Conservation (phyloP, 768 basidiomycete species). For the Pulveroboletus sp. region DNA sequence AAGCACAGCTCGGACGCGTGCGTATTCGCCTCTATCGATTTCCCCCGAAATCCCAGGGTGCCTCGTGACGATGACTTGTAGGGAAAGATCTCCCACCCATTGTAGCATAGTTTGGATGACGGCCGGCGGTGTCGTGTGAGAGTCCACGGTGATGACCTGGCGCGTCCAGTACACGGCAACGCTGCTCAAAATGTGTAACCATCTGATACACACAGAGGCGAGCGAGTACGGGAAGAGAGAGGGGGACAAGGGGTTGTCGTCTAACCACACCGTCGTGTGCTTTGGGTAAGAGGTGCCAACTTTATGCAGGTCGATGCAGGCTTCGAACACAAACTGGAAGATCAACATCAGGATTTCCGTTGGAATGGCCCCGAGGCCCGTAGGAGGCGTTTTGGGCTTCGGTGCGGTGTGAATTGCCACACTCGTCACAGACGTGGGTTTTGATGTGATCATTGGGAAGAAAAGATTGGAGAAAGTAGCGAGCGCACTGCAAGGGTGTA, state of each 20-base stretch:
- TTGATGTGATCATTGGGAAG: background rate
- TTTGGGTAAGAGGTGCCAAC: too few species aligned
- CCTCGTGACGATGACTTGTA: conserved; percentile 4
- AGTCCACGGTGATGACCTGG: conserved; percentile 14
- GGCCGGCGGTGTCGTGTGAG: background rate
- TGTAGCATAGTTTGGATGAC: background rate
- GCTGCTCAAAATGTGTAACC: conserved; percentile 11
- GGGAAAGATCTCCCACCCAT: background rate
- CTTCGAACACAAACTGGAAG: conserved; percentile 3
- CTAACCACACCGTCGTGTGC: conserved; percentile 1
- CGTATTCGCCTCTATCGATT: too few species aligned
- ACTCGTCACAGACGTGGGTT: background rate
- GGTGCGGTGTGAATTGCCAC: too few species aligned
- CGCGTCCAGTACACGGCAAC: conserved; percentile 18
- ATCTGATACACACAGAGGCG: conserved; percentile 16
- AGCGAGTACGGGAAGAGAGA: conserved; percentile 5
- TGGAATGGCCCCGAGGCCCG: background rate
- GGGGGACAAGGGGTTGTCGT: conserved; percentile 8
- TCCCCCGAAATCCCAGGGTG: background rate
- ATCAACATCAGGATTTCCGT: conserved; percentile 7
- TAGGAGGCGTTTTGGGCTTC: background rate
- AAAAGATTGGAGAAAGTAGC: background rate
- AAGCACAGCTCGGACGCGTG: too few species aligned
- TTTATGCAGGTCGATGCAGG: background rate
- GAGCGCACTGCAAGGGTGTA: background rate